Conservation (phyloP, 805 yeast genomes). For the Nakazawaea ambrosiae region DNA sequence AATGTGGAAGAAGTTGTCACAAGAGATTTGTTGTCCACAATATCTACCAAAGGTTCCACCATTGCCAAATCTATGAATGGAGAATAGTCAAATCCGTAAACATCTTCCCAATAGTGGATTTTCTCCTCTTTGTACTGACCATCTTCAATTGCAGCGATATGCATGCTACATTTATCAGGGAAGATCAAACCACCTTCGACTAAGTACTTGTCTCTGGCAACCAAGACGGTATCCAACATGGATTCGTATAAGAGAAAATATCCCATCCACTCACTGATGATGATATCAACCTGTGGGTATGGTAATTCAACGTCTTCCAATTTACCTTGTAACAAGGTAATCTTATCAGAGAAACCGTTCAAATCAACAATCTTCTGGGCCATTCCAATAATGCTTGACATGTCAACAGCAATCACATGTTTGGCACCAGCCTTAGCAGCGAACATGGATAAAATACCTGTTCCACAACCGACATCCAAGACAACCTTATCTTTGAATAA, state of each 20-base stretch:
- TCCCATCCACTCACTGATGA: conserved; percentile 99
- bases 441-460: conserved; percentile 96
- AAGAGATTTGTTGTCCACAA: conserved; percentile 71
- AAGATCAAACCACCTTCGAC: conserved; percentile 81
- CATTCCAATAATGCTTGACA: conserved; percentile 93
- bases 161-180: conserved; percentile 90
- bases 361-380: conserved; percentile 82
- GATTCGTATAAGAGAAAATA: conserved; percentile 92
- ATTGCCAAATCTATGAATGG: conserved; percentile 84
- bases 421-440: conserved; percentile 99
- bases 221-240: conserved; percentile 93
- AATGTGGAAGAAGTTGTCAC: conserved; percentile 67
- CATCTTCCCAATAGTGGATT: conserved; percentile 91
- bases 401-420: conserved; percentile 95
- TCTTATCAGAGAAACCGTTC: conserved; percentile 80
- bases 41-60: conserved; percentile 93
- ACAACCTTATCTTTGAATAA: conserved; percentile 90
- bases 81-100: conserved; percentile 92
- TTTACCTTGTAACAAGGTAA: conserved; percentile 86
- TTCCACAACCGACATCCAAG: conserved; percentile 97
- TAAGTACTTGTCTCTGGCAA: conserved; percentile 87
- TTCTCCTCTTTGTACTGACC: conserved; percentile 88
- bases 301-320: conserved; percentile 90
- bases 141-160: conserved; percentile 89
- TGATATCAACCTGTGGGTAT: conserved; percentile 84